Percentiles rank a stretch among this genome's conserved stretches.
phyloP scores from a whole-genome alignment of 2,329 filamentous ascomycete genomes.

The Alternaria rosae region DNA sequence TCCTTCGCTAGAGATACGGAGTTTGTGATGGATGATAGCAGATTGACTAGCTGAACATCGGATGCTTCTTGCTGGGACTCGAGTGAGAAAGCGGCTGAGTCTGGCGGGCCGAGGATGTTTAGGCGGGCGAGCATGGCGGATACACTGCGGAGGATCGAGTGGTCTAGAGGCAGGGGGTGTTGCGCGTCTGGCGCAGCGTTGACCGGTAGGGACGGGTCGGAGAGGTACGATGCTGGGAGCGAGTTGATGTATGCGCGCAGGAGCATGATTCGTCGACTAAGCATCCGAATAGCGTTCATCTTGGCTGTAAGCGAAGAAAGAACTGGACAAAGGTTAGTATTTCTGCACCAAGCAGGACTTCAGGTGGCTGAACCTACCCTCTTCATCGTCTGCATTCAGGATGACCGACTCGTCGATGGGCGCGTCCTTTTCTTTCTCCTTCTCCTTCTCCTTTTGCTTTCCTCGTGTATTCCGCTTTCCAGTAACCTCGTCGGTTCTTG shows the following conservation, averaged over 20 bases:
- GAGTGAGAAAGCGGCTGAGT: slow-evolving; percentile 68
- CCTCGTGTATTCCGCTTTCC: slow-evolving; percentile 60
- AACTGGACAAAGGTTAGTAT: slow-evolving; percentile 49
- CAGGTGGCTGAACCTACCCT: slow-evolving; percentile 55
- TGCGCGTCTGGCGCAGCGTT: slow-evolving; percentile 38
- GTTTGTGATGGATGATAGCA: slow-evolving; percentile 78
- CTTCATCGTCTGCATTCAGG: slow-evolving; percentile 69
- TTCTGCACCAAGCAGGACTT: background rate
- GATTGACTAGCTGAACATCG: slow-evolving; percentile 78
- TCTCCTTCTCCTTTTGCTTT: slow-evolving; percentile 59
- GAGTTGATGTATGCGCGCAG: slow-evolving; percentile 74
- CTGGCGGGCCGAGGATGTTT: slow-evolving; percentile 78
- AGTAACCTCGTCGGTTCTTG: slow-evolving; percentile 54
- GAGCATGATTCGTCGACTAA: slow-evolving; percentile 68
- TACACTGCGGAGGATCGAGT: slow-evolving; percentile 84
- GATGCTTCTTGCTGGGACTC: slow-evolving; percentile 81
- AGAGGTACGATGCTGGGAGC: slow-evolving; percentile 71
- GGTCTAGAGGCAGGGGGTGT: slow-evolving; percentile 56
- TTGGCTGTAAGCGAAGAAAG: slow-evolving; percentile 80
- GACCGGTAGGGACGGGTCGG: slow-evolving; percentile 52
- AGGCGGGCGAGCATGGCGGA: slow-evolving; percentile 85
- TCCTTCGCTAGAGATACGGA: slow-evolving; percentile 75
- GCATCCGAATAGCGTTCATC: slow-evolving; percentile 91
- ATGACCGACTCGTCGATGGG: slow-evolving; percentile 43
- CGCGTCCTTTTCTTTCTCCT: slow-evolving; percentile 45